A percentile compares a stretch with the other conserved stretches of the same genome.
Conservation (phyloP, 257 asterid genomes). For the Rubia yunnanensis region DNA sequence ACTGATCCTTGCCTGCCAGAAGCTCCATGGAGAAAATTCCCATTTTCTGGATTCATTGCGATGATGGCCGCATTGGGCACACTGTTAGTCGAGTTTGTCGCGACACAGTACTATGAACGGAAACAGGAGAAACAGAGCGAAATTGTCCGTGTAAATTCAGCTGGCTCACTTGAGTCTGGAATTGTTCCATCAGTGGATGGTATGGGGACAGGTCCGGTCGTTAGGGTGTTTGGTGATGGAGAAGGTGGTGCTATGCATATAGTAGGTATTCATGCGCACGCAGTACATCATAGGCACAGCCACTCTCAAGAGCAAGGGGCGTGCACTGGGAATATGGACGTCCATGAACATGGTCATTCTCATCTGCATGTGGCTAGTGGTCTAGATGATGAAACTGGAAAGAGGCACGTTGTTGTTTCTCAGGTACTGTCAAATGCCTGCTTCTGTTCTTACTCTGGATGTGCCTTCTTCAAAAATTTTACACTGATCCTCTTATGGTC, state of each 20-base stretch:
- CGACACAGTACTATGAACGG: conserved; percentile 88
- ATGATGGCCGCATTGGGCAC: conserved; percentile 93
- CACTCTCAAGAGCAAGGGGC: conserved; percentile 59
- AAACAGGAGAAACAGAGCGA: conserved; percentile 52
- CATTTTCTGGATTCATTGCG: conserved; percentile 89
- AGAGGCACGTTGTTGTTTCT: conserved; percentile 76
- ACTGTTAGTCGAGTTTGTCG: conserved; percentile 69
- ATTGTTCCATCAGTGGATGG: conserved; percentile 41
- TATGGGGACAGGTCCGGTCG: conserved; percentile 19
- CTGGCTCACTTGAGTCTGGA: conserved; percentile 45
- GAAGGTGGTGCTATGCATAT: conserved; percentile 84
- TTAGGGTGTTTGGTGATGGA: conserved; percentile 69
- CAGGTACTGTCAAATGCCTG: conserved; percentile 42
- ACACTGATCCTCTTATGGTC: not conserved
- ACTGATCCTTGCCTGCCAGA: conserved; percentile 61
- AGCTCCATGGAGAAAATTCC: conserved; percentile 73
- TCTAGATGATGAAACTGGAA: conserved; percentile 53
- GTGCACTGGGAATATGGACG: conserved; percentile 25
- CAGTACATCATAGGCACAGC: conserved; percentile 77
- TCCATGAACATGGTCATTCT: conserved; percentile 47
- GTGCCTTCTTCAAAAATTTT: not conserved
- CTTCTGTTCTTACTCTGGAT: not conserved
- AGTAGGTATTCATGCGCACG: conserved; percentile 88
- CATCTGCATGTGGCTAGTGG: conserved; percentile 37
- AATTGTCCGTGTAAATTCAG: conserved; percentile 25